A percentile compares a stretch with the other conserved stretches of the same genome.
Conservation (phyloP, 345 rosid genomes). For the Carallia brachiata region DNA sequence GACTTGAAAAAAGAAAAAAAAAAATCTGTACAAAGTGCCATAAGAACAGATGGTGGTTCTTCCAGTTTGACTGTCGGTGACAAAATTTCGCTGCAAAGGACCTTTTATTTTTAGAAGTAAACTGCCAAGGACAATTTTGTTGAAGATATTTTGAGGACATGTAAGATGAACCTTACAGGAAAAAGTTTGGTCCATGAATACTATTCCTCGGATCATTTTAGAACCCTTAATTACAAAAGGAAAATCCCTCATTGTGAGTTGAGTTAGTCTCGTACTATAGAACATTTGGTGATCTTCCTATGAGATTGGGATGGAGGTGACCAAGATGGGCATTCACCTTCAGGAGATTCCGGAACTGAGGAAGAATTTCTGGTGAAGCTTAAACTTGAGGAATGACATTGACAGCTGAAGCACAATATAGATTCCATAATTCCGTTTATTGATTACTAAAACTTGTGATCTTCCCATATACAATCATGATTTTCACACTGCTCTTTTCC, state of each 20-base stretch:
- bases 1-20: too few relatives aligned
- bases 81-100: not conserved
- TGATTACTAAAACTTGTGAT: not conserved
- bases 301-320: too few relatives aligned
- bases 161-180: not conserved
- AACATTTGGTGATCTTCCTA: not conserved
- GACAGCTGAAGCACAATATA: not conserved
- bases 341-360: not conserved
- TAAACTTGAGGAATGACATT: not conserved
- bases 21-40: not conserved
- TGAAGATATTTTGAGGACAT: not conserved
- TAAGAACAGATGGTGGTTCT: not conserved
- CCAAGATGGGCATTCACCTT: too few relatives aligned
- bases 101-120: not conserved
- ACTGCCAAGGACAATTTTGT: not conserved
- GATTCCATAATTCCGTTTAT: too few relatives aligned
- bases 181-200: not conserved
- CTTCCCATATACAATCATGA: not conserved
- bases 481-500: not conserved
- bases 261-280: not conserved
- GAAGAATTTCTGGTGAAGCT: not conserved
- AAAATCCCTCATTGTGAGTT: not conserved
- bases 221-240: not conserved
- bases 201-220: too few relatives aligned
- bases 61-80: not conserved